Base-by-base conservation (phyloP, 805 yeast genomes). In the Barnettozyma californica region DNA sequence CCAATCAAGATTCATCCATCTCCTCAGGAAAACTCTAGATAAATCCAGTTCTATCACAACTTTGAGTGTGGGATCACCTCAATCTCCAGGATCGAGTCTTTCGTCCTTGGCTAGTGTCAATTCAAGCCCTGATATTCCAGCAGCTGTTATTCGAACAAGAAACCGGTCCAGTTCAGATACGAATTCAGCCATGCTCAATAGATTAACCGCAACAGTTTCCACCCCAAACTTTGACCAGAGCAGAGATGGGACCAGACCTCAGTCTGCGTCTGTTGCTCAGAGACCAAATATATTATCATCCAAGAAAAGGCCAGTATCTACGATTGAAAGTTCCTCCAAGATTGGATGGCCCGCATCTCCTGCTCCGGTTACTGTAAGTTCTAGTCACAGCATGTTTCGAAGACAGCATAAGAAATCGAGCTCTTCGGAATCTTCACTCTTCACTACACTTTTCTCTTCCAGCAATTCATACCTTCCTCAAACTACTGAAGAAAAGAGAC, bases 371-470 rank as follows among this genome's bases (percentile, higher is more conserved):
- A 16, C 33, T 9, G 10, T 13, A 5, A 26, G 21, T 16, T 26
- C 43, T 7, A 26, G 57, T 3, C 58, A 68, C 35, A 76, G 76
- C 25, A 73, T 84, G 45, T 83, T 84, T 67, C 70, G 85, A 53
- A 76, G 82, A 52, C 87, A 82, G 50, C 88, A 83, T 56, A 74
- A 77, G 43, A 75, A 86, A 48, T 75, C 84, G n/a, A 77, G 75
- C 43, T 81, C 87, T 0, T 76, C 83, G 0, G 84, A 80, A 47
- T 71, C 80, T 1, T 73, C 81, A 0, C 48, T 71, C 1, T 63
- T 72, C 48, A 71, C 66, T 27, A 56, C 67, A 16, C 49, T 68
- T 21, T 70, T 68, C 51, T 69, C 68, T 46, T 70, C 73, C 43
- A 68, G 74, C 11, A 60, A 66, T 5, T 45, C 62, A 3, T 53